Base-by-base conservation (phyloP, 2,329 filamentous ascomycete species). In the Phoma herbarum region DNA sequence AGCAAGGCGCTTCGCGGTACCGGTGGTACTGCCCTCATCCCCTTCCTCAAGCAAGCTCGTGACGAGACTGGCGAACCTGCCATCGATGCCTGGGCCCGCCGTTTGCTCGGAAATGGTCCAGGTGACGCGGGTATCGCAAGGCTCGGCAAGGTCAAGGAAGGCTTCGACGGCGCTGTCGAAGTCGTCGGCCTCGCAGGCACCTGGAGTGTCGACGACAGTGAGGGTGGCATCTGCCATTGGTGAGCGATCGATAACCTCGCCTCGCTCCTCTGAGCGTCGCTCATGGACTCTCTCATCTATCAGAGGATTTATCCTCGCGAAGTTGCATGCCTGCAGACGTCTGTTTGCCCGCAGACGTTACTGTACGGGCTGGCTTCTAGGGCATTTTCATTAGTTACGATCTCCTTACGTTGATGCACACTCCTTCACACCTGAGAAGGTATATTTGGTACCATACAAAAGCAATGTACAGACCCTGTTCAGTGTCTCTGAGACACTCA, bases 1-100 rank as follows among this genome's bases (percentile, higher is more conserved):
- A 73, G 60, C 75, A 68, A 77, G 85, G 89, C 89, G 49, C 84
- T 97, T 26, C 91, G 90, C 43, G 95, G 95, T 2, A 99, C 95
- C 0, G 95, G 95, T 14, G 95, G 95, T 16, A 98, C 95, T 0
- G 91, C 93, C 0, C 81, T 99, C 56, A 97, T 99, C 55, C 92
- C 94, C 0, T 99, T 99, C 78, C 82, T 99, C 61, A 97, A 98
- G 79, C 95, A 99, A 79, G 95, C 95, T 4, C 85, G 95, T 26
- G 93, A 99, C 71, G 95, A 99, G 82, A 99, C 95, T 0, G 91
- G 92, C 16, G 94, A 98, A 77, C 92, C 93, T 1, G 92, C 93
- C 1, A 89, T 98, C 47, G 86, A 88, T 68, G 81, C 81, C 1
- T 89, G 87, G 87, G 86, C 86, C 14, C 79, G 82, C 50, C 78